Percentiles rank a stretch among this genome's conserved stretches.
Evolutionary conservation across 1,284 basidiomycete species (phyloP).

Genomic region (Jaminaea rosea): DNA sequence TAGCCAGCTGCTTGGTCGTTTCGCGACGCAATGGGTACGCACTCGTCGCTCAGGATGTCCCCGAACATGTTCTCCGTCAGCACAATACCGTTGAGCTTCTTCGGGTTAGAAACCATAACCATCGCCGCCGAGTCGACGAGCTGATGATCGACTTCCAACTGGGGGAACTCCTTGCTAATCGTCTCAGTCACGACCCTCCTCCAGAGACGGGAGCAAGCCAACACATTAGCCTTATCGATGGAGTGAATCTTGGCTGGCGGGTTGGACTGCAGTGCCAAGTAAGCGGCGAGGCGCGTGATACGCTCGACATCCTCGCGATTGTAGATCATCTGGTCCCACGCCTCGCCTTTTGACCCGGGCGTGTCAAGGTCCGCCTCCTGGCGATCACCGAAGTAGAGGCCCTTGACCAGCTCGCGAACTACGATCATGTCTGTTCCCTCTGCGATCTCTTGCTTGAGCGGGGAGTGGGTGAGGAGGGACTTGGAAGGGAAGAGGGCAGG

Average conservation of each 20-base stretch:
- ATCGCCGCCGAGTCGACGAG: slow-evolving; percentile 95
- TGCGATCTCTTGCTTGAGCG: slow-evolving; percentile 78
- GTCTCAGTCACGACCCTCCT: slow-evolving; percentile 55
- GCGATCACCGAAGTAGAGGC: slow-evolving; percentile 73
- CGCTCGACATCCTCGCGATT: slow-evolving; percentile 81
- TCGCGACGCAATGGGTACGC: no score
- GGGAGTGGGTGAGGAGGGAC: slow-evolving; percentile 77
- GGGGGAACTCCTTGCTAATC: slow-evolving; percentile 34
- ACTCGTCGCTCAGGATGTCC: slow-evolving; percentile 81
- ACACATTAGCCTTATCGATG: slow-evolving; percentile 97
- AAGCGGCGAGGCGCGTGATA: slow-evolving; percentile 89
- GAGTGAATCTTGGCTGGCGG: slow-evolving; percentile 86
- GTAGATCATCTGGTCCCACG: slow-evolving; percentile 65
- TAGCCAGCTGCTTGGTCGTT: no score
- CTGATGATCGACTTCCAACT: slow-evolving; percentile 53
- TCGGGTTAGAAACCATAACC: slow-evolving; percentile 84
- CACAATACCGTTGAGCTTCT: slow-evolving; percentile 82
- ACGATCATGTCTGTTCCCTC: slow-evolving; percentile 85
- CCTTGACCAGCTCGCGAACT: slow-evolving; percentile 69
- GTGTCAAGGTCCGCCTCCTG: slow-evolving; percentile 61
- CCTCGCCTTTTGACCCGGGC: slow-evolving; percentile 33
- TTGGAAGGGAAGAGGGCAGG: slow-evolving; percentile 91
- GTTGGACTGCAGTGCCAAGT: slow-evolving; percentile 69
- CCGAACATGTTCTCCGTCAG: slow-evolving; percentile 47
- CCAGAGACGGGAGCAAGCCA: slow-evolving; percentile 91